Evolutionary conservation across 345 rosid genomes (phyloP).

Genomic region (Gossypioides kirkii): DNA sequence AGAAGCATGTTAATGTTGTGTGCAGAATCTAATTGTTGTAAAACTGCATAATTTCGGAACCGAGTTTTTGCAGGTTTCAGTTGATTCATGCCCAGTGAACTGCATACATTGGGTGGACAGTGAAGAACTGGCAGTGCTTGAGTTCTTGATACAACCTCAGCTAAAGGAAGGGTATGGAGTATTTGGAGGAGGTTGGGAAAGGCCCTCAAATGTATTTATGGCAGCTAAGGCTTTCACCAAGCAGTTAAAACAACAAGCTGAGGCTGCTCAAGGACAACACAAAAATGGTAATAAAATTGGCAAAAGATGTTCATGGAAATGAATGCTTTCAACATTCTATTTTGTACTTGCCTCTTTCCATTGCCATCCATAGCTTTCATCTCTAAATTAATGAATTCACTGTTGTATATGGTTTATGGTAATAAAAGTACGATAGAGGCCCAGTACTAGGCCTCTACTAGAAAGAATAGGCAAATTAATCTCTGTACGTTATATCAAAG

Average conservation of each 20-base stretch:
- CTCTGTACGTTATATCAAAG: too few species aligned
- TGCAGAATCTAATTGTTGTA: neutral
- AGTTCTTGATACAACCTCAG: constrained; percentile 45
- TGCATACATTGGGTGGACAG: constrained; percentile 56
- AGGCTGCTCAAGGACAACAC: constrained; percentile 8
- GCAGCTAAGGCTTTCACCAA: constrained; percentile 46
- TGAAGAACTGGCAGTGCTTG: constrained; percentile 50
- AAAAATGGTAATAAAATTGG: constrained; percentile 14
- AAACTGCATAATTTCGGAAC: too few species aligned
- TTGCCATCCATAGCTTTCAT: neutral
- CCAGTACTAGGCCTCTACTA: too few species aligned
- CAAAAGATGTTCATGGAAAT: too few species aligned
- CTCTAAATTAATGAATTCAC: neutral
- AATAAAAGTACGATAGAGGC: too few species aligned
- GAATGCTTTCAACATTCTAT: too few species aligned
- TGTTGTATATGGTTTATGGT: too few species aligned
- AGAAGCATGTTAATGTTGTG: neutral
- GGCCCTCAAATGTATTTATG: constrained; percentile 43
- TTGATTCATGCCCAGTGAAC: constrained; percentile 64
- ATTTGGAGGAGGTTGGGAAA: constrained; percentile 63
- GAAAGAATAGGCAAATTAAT: too few species aligned
- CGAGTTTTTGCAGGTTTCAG: constrained; percentile 33
- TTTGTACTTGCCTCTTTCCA: too few species aligned
- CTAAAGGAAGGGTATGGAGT: constrained; percentile 45
- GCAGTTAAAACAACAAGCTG: constrained; percentile 32